Conservation (phyloP, 225 moss, liverwort and hornwort genomes). For the Thuidium tamariscinum region DNA sequence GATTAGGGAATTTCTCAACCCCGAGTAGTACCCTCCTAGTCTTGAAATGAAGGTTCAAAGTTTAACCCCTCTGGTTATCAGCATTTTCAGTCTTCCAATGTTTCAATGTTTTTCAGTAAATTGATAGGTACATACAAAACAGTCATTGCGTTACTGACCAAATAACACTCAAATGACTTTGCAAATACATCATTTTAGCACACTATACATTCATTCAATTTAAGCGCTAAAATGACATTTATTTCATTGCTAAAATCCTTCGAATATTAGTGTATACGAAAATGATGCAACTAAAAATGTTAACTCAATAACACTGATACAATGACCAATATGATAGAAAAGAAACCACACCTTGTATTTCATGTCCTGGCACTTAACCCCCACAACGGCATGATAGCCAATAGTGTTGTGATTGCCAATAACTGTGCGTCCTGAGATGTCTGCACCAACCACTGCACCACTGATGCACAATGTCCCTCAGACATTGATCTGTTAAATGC, state of each 20-base stretch:
- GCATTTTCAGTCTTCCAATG: not conserved
- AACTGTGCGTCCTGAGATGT: conserved; percentile 61
- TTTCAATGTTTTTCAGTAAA: not conserved
- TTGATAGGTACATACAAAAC: not conserved
- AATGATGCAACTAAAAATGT: not conserved
- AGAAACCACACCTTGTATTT: conserved; percentile 63
- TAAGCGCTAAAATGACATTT: not conserved
- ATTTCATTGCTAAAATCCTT: not conserved
- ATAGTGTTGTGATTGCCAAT: conserved; percentile 62
- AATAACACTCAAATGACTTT: not conserved
- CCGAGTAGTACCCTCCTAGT: not conserved
- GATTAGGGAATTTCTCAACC: not conserved
- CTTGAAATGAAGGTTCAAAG: not conserved
- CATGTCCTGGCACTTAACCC: conserved; percentile 80
- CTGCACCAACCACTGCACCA: conserved; percentile 95
- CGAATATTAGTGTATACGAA: not conserved
- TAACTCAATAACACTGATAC: too few relatives aligned
- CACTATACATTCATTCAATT: not conserved
- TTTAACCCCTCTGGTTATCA: not conserved
- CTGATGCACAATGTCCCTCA: conserved; percentile 43
- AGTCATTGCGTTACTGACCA: not conserved
- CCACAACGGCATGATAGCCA: conserved; percentile 82
- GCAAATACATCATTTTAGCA: not conserved
- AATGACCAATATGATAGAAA: not conserved
- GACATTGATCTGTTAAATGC: not conserved